Base-by-base conservation (phyloP, 768 basidiomycete species). In the Neoboletus brunneissimus region DNA sequence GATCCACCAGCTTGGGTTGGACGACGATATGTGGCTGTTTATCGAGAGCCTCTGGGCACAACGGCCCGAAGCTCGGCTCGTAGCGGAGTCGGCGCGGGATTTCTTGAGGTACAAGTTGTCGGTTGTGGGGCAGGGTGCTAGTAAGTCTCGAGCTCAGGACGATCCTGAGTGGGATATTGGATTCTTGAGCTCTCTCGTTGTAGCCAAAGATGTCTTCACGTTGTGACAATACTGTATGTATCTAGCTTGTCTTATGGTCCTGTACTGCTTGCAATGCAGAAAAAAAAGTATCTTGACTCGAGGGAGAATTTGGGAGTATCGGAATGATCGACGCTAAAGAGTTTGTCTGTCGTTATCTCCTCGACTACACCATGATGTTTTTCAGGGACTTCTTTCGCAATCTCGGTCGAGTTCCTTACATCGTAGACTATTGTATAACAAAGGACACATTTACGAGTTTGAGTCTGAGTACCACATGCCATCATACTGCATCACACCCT, bases 1-100 rank as follows among this genome's bases (percentile, higher is more conserved):
- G 9, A 46, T 34, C 37, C 47, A 23, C 20, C 42, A 34, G 27
- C 58, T 67, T 8, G 73, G 72, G 35, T 15, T 72, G 40, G 68
- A 72, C 48, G 64, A 69, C 44, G 60, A 65, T 31, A 60, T 72
- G 53, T 75, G 74, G 73, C 23, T 34, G 53, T 59, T 74, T 16
- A 62, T 71, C 25, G 54, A 62, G 48, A 55, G 48, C 18, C 65
- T 74, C 1, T 74, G 73, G 73, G 45, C 54, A 8, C 55, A 59
- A 8, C 55, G 61, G 18, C 72, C 74, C 4, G 57, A 65, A 6
- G 54, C 57, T 1, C 71, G 73, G 7, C 67, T 65, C 4, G 61
- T 63, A 1, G 67, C 71, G 7, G 54, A 46, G 44, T 63, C 69
- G 29, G 61, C 67, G 16, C 47, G 57, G 34, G 58, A 58, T 32